Base-by-base conservation (phyloP, 2,329 filamentous ascomycete genomes). In the Claviceps lovelessii region DNA sequence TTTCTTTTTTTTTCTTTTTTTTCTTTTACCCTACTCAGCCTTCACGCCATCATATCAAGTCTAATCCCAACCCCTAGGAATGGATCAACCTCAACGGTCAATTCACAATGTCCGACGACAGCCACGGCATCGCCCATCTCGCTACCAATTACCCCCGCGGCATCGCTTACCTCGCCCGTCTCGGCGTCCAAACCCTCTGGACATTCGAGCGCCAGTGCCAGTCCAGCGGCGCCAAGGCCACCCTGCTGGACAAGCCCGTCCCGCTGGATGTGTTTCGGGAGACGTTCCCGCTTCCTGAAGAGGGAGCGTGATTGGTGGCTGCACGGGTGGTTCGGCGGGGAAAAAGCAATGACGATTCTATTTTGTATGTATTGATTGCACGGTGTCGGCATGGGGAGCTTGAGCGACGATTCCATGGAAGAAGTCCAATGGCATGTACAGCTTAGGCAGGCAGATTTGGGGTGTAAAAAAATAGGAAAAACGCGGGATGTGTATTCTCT, bases 61-160 rank as follows among this genome's bases (percentile, higher is more conserved):
- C 23, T 23, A 23, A 23, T 23, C 23, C 23, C 23, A 2, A 23
- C 19, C 46, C n/a, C 5, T 15, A 87, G 85, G 80, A 81, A 66
- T 95, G 89, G 73, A 65, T 90, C 54, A 70, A 70, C 8, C 76
- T 88, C 62, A 84, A 84, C 29, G 90, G 93, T 29, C 80, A 79
- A 57, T 95, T 97, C 69, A 94, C 89, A 53, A 77, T 98, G 62
- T 95, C 88, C 7, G 93, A 98, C 68, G 93, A 98, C 70, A 95
- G 90, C 67, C 93, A 98, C 72, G 88, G 88, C 44, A 79, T 89
- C 56, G 85, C 80, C 2, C 91, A 98, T 66, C 78, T 98, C 5
- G 89, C 84, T n/a, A 84, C 88, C 52, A 91, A 95, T 66, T 97
- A 93, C 71, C 65, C 68, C 49, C 79, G 79, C 45, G 81, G 86